Percentiles rank a stretch among this genome's conserved stretches.
Evolutionary conservation across 148 eudicot species (phyloP).

Genomic region (Vaccinium macrocarpon): DNA sequence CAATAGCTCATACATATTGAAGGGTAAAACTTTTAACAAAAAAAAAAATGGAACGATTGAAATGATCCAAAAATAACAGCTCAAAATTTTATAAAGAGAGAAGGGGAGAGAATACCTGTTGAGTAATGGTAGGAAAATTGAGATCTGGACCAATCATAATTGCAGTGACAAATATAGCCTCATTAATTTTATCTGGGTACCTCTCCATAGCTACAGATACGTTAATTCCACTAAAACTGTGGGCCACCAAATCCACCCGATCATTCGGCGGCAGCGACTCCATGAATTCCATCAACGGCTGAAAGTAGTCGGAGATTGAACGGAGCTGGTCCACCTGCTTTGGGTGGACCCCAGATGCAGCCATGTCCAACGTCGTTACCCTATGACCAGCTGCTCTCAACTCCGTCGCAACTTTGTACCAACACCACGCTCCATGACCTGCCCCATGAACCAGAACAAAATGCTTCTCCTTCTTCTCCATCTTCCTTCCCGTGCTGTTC

Average conservation of each 20-base stretch:
- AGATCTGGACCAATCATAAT: constrained; percentile 25
- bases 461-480: constrained; percentile 17
- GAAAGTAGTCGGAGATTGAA: constrained; percentile 19
- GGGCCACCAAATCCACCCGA: constrained; percentile 27
- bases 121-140: background rate
- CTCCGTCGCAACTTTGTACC: constrained; percentile 34
- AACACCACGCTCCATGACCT: constrained; percentile 47
- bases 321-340: constrained; percentile 19
- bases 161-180: constrained; percentile 34
- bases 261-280: constrained; percentile 16
- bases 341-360: constrained; percentile 29
- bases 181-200: constrained; percentile 22
- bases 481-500: background rate
- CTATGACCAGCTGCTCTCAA: constrained; percentile 32
- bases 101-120: constrained; percentile 19
- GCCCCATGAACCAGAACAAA: constrained; percentile 46
- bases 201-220: constrained; percentile 31
- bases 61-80: no score
- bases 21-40: no score
- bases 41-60: no score
- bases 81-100: no score
- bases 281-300: constrained; percentile 32
- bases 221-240: constrained; percentile 28
- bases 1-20: no score
- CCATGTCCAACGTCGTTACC: constrained; percentile 34